Percentiles rank a stretch among this genome's conserved stretches.
Evolutionary conservation across 768 basidiomycete species (phyloP).

Genomic region (Lactifluus subvellereus): DNA sequence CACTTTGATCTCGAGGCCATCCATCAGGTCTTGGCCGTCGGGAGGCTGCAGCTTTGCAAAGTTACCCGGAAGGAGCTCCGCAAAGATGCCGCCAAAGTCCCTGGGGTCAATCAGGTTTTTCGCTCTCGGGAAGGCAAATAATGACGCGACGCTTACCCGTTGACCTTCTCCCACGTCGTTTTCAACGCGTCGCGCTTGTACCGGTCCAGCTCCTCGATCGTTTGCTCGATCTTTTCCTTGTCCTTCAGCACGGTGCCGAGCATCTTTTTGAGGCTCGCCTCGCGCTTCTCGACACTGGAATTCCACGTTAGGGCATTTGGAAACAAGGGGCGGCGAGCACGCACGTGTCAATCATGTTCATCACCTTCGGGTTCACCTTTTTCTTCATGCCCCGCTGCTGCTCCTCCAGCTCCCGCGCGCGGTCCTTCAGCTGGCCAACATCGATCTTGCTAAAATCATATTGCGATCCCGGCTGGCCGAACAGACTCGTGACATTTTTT

Average conservation of each 20-base stretch:
- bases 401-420: conserved; percentile 67
- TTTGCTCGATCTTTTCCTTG: conserved; percentile 91
- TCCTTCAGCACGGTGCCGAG: conserved; percentile 83
- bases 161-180: conserved; percentile 96
- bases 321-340: conserved; percentile 25
- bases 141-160: conserved; percentile 62
- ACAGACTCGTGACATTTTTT: conserved; percentile 35
- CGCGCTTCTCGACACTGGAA: conserved; percentile 87
- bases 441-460: conserved; percentile 76
- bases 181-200: conserved; percentile 91
- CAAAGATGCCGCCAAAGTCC: conserved; percentile 96
- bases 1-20: conserved; percentile 97
- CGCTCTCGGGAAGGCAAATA: neutral
- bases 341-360: conserved; percentile 93
- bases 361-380: conserved; percentile 91
- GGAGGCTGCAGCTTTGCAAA: conserved; percentile 93
- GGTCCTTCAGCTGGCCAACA: conserved; percentile 50
- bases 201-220: conserved; percentile 86
- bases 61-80: conserved; percentile 91
- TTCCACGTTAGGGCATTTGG: conserved; percentile 5
- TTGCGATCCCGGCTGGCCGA: conserved; percentile 72
- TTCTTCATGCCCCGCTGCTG: conserved; percentile 86
- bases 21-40: conserved; percentile 88
- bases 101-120: conserved; percentile 36
- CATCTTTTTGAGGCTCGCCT: conserved; percentile 81